Conservation (phyloP, 1,284 basidiomycete genomes). For the Phlebopus sp. region DNA sequence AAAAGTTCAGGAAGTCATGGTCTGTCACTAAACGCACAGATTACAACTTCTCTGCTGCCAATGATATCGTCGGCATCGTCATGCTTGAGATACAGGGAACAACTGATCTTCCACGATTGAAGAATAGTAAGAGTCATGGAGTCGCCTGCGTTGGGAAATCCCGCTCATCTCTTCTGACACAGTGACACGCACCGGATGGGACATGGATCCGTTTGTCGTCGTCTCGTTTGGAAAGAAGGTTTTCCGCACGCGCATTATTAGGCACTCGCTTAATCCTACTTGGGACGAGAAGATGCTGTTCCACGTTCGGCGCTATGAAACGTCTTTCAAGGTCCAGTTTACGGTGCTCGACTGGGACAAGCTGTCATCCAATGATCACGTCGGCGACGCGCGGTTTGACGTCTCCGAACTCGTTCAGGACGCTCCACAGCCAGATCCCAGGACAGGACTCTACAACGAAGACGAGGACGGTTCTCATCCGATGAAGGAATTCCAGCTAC, state of each 20-base stretch:
- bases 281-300: slow-evolving; percentile 98
- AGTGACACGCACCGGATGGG: slow-evolving; percentile 86
- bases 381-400: slow-evolving; percentile 75
- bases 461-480: slow-evolving; percentile 40
- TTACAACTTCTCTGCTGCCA: slow-evolving; percentile 67
- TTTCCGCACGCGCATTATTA: slow-evolving; percentile 88
- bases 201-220: slow-evolving; percentile 98
- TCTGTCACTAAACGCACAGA: slow-evolving; percentile 35
- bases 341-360: slow-evolving; percentile 95
- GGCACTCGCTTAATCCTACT: slow-evolving; percentile 84
- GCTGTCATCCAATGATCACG: slow-evolving; percentile 82
- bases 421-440: slow-evolving; percentile 70
- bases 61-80: slow-evolving; percentile 91
- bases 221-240: slow-evolving; percentile 97
- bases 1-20: slow-evolving; percentile 30
- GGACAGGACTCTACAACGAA: slow-evolving; percentile 68
- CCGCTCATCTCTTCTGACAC: slow-evolving; percentile 9
- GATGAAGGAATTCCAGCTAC: slow-evolving; percentile 68
- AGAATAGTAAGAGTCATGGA: slow-evolving; percentile 67
- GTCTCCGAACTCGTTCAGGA: slow-evolving; percentile 69
- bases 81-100: slow-evolving; percentile 77
- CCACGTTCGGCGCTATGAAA: slow-evolving; percentile 89
- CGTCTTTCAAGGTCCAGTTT: slow-evolving; percentile 73
- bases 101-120: slow-evolving; percentile 79
- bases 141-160: slow-evolving; percentile 1